Evolutionary conservation across 176 grass and related monocot species (phyloP), one percentile per base, ranked within the genome.

Genomic region (Cymbopogon citratus): DNA sequence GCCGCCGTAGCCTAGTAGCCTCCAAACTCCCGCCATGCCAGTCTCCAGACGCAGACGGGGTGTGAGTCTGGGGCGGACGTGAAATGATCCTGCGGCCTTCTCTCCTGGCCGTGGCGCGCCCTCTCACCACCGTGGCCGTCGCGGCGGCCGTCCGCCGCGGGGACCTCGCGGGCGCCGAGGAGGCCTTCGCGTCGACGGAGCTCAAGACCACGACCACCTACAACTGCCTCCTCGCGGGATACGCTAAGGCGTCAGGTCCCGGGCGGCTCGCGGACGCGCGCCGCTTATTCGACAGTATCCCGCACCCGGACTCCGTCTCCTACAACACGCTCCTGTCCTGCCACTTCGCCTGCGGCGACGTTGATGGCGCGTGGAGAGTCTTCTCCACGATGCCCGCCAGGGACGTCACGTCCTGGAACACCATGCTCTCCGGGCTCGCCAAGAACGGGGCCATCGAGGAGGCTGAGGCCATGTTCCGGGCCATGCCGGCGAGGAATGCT

Each of bases 241-340:
- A 85, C 36, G 63, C 74, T 4, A 79, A 38, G 78, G 52, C 75
- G n/a, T 7, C 6, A 9, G 56, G 56, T 24, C 9, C 0, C n/a
- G 8, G n/a, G n/a, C 67, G 57, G n/a, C 85, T 90, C 21, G 57
- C 13, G 10, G 73, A 75, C 31, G 91, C 91, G 1, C 78, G 80
- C 69, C 7, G 56, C n/a, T 25, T n/a, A 40, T 40, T 15, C 38
- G 85, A 41, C 56, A 27, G 33, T 57, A 91, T 94, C 33, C 86
- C 85, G 14, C 40, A 41, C 11, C 88, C 86, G 21, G 91, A 94
- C 70, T 16, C 46, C 13, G 83, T 94, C 39, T 94, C 91, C 79
- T 90, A 88, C 91, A 93, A 93, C 91, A 93, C 91, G 38, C 88
- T 93, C 48, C 85, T 93, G 79, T 87, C 91, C 40, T 88, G 91